Evolutionary conservation across 352 stramenopile genomes (phyloP).

Genomic region (Pythium vanterpoolii): DNA sequence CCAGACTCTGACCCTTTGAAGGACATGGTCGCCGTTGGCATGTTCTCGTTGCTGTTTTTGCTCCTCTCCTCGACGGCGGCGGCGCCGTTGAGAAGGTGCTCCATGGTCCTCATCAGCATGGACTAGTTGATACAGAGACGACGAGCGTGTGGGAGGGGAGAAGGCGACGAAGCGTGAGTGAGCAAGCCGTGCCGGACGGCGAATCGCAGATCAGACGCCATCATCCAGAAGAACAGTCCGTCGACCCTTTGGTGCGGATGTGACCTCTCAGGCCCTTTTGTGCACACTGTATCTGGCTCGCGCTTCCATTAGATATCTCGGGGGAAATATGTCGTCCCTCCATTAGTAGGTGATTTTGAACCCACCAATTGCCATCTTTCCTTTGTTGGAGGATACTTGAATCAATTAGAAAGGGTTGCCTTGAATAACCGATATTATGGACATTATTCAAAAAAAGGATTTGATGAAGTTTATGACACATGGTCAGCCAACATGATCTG

Average conservation of each 20-base stretch:
- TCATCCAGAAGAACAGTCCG: neutral
- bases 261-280: neutral
- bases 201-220: neutral
- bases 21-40: neutral
- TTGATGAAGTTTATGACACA: neutral
- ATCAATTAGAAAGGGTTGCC: neutral
- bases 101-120: constrained; percentile 22
- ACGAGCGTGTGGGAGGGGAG: neutral
- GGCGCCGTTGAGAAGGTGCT: constrained; percentile 19
- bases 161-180: neutral
- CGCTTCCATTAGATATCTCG: constrained; percentile 6
- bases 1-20: neutral
- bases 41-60: constrained; percentile 9
- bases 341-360: neutral
- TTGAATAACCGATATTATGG: neutral
- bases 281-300: neutral
- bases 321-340: constrained; percentile 1
- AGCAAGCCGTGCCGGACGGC: neutral
- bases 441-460: neutral
- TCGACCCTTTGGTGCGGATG: neutral
- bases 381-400: neutral
- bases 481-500: constrained; percentile 11
- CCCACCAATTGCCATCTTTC: neutral
- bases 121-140: neutral
- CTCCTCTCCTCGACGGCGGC: constrained; percentile 16